Base-by-base conservation (phyloP, 495 filamentous ascomycete genomes). In the Penicillium egyptiacum region DNA sequence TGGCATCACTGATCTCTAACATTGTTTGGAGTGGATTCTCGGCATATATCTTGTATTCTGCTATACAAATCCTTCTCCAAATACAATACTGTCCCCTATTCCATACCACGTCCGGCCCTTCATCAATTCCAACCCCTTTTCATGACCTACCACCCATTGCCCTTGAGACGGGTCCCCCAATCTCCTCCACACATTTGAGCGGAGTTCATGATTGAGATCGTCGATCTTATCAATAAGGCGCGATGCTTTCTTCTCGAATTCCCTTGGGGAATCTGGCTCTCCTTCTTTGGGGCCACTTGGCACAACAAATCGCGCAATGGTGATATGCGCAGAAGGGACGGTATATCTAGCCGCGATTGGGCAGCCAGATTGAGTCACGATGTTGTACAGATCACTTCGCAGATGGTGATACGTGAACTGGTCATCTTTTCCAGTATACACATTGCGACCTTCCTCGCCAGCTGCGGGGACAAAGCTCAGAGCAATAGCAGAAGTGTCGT, bases 391-490 rank as follows among this genome's bases (percentile, higher is more conserved):
- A 70, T 96, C 90, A 3, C 88, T 78, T 2, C 93, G 84, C 5
- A 98, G 83, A 70, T 97, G 92, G 63, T 96, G 93, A 70, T 96
- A 98, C 3, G 88, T 90, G 70, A 90, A 97, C 0, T 26, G 37
- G 57, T 90, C 86, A 8, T 79, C 73, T 16, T 68, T 65, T 1
- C 46, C 20, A 50, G 56, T 23, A 58, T 37, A 46, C 12, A 43
- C n/a, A 33, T 47, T 50, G 64, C 0, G 0, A 6, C 59, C 61
- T 5, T 61, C 68, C 65, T 86, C 84, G 16, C 79, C 84, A 2
- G 85, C 80, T 0, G 87, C 88, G 0, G 93, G 92, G 1, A 96
- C 69, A 70, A 96, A 96, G 11, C 87, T 90, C 30, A 97, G 71
- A 12, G 94, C 93, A 31, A 97, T 73, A 3, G 91, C 93, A 4